A percentile compares a stretch with the other conserved stretches of the same genome.
Conservation (phyloP, 2,329 filamentous ascomycete genomes). For the Penicillium sp. region DNA sequence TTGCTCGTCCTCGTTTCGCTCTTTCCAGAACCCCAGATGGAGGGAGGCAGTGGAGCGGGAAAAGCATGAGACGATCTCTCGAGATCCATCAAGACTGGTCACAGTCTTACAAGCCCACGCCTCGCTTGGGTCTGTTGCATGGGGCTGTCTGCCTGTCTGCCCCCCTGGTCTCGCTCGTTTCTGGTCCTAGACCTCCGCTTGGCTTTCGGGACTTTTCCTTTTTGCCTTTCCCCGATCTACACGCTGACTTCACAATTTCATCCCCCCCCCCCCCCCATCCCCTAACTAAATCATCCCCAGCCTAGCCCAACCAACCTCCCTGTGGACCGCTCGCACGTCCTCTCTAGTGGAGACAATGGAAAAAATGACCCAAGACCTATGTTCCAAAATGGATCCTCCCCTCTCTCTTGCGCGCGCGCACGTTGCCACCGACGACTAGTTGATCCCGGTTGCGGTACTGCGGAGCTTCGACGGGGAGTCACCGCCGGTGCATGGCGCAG, state of each 20-base stretch:
- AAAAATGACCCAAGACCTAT: conserved; percentile 8
- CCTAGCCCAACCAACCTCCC: neutral
- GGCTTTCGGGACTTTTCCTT: conserved; percentile 12
- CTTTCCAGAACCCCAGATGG: conserved; percentile 33
- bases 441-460: conserved; percentile 21
- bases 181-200: conserved; percentile 4
- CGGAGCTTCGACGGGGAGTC: conserved; percentile 10
- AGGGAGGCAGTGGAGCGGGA: conserved; percentile 12
- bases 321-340: conserved; percentile 18
- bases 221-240: conserved; percentile 24
- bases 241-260: conserved; percentile 15
- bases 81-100: conserved; percentile 13
- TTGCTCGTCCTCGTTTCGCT: conserved; percentile 13
- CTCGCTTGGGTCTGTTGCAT: conserved; percentile 9
- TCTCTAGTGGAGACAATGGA: conserved; percentile 14
- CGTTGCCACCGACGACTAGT: conserved; percentile 19
- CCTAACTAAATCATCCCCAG: conserved; percentile 2
- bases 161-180: neutral
- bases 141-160: neutral
- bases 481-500: conserved; percentile 8
- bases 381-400: conserved; percentile 16
- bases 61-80: conserved; percentile 11
- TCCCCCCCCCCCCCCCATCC: no score
- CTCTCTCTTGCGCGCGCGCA: conserved; percentile 1
- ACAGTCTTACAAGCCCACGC: conserved; percentile 18